phyloP scores from a whole-genome alignment of 148 eudicot genomes.

The Gaultheria prostrata region DNA sequence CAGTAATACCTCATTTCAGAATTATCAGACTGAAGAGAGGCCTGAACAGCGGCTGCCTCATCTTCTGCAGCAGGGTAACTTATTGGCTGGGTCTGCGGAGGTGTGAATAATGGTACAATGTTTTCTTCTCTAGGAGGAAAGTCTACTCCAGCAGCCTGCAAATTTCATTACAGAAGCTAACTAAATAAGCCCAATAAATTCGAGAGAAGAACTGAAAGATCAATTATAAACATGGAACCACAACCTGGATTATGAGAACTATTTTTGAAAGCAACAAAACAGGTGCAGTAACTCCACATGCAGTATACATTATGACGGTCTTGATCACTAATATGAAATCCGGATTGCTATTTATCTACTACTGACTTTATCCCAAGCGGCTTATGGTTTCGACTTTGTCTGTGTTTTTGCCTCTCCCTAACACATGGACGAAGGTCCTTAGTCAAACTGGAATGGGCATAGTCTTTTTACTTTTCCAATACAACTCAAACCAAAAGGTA shows the following conservation, averaged over 20 bases:
- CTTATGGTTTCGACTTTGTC: neutral
- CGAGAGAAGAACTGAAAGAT: neutral
- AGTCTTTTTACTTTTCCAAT: neutral
- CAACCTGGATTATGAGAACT: neutral
- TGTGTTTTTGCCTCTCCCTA: neutral
- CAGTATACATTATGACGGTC: neutral
- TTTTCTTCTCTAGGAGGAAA: slow-evolving; percentile 89
- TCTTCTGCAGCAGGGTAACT: slow-evolving; percentile 38
- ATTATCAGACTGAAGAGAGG: slow-evolving; percentile 71
- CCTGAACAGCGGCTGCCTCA: slow-evolving; percentile 74
- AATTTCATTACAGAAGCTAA: slow-evolving; percentile 19
- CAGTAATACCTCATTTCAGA: slow-evolving; percentile 88
- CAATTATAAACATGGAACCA: neutral
- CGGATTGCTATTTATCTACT: neutral
- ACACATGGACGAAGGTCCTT: neutral
- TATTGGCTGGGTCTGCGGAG: slow-evolving; percentile 84
- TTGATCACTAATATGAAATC: neutral
- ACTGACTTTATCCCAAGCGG: neutral
- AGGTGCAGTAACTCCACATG: neutral
- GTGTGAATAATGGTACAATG: slow-evolving; percentile 80
- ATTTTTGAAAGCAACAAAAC: neutral
- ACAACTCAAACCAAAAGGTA: neutral
- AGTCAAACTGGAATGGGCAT: neutral
- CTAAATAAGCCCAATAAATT: neutral
- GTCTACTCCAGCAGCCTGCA: slow-evolving; percentile 71